A percentile compares a stretch with the other conserved stretches of the same genome.
Conservation (phyloP, 768 basidiomycete genomes). For the Russula olivacea region DNA sequence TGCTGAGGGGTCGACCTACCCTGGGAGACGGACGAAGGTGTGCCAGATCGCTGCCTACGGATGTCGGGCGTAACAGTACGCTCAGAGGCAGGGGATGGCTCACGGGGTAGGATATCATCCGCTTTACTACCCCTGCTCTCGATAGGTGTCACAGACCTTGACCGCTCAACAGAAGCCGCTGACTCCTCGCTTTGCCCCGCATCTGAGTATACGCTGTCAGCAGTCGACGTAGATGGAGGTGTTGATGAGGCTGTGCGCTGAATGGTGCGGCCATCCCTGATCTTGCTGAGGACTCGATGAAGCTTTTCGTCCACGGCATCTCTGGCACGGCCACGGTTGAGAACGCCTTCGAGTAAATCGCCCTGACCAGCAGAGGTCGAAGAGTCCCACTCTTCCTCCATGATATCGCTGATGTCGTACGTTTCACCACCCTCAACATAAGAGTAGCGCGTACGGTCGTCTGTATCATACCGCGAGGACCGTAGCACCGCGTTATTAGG, state of each 20-base stretch:
- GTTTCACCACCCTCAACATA: slow-evolving; percentile 92
- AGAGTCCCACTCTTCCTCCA: slow-evolving; percentile 78
- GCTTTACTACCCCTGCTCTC: slow-evolving; percentile 13
- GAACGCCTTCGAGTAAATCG: slow-evolving; percentile 65
- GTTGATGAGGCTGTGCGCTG: slow-evolving; percentile 26
- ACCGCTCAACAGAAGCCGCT: slow-evolving; percentile 22
- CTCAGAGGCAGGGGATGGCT: slow-evolving; percentile 29
- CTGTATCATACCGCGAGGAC: slow-evolving; percentile 66
- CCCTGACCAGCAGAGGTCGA: slow-evolving; percentile 36
- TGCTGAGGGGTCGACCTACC: slow-evolving; percentile 16
- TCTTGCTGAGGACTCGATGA: slow-evolving; percentile 68
- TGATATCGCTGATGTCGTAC: slow-evolving; percentile 88
- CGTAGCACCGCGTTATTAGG: slow-evolving; percentile 83
- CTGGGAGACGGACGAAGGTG: slow-evolving; percentile 16
- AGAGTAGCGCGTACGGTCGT: slow-evolving; percentile 83
- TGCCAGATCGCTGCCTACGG: slow-evolving; percentile 11
- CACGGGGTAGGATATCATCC: slow-evolving; percentile 26
- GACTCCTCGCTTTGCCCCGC: slow-evolving; percentile 49
- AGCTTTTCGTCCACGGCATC: slow-evolving; percentile 64
- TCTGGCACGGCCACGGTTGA: slow-evolving; percentile 41
- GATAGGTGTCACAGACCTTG: slow-evolving; percentile 23
- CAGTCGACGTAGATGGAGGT: slow-evolving; percentile 25
- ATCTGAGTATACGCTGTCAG: slow-evolving; percentile 41
- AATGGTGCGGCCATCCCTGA: slow-evolving; percentile 55
- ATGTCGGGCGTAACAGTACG: slow-evolving; percentile 28